A percentile compares a stretch with the other conserved stretches of the same genome.
Evolutionary conservation across 768 basidiomycete species (phyloP).

Genomic region (Lentinula aciculospora): DNA sequence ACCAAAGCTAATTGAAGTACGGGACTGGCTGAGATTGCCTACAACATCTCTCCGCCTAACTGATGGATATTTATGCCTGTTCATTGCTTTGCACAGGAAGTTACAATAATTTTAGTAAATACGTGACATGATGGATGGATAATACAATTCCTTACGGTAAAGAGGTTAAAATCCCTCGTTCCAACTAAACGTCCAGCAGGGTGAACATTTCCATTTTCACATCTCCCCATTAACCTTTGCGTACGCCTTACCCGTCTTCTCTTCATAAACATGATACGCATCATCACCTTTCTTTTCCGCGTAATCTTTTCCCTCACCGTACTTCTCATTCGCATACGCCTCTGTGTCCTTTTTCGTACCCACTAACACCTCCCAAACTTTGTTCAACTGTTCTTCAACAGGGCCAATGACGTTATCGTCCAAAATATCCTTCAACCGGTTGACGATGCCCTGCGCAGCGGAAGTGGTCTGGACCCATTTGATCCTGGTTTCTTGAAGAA

Average conservation of each 20-base stretch:
- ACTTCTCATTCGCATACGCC: constrained; percentile 20
- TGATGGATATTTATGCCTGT: too few relatives aligned
- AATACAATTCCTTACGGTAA: neutral
- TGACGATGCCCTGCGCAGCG: constrained; percentile 51
- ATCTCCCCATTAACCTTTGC: neutral
- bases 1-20: too few relatives aligned
- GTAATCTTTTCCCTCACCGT: neutral
- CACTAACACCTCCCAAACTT: constrained; percentile 38
- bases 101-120: too few relatives aligned
- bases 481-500: constrained; percentile 79
- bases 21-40: too few relatives aligned
- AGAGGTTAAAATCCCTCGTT: too few relatives aligned
- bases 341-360: constrained; percentile 26
- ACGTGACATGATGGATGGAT: too few relatives aligned
- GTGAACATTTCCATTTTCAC: too few relatives aligned
- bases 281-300: neutral
- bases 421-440: constrained; percentile 60
- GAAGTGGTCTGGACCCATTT: constrained; percentile 68
- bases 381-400: constrained; percentile 70
- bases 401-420: constrained; percentile 57
- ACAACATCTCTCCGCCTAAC: too few relatives aligned
- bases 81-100: too few relatives aligned
- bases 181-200: too few relatives aligned
- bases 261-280: neutral
- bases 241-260: neutral